Evolutionary conservation across 1,284 basidiomycete genomes (phyloP).

Genomic region (Ganoderma resinaceum): DNA sequence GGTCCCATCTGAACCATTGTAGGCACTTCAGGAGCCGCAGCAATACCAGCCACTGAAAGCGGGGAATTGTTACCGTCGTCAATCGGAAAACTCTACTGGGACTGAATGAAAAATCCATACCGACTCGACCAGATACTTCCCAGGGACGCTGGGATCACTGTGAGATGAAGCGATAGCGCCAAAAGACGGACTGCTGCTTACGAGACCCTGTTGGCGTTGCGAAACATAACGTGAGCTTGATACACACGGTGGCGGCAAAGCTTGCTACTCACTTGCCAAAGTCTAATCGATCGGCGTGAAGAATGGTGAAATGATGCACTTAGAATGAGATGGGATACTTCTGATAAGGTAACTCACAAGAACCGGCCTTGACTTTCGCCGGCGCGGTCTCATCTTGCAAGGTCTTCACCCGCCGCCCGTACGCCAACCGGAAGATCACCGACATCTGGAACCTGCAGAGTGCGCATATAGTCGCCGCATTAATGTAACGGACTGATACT

Average conservation of each 20-base stretch:
- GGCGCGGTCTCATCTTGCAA: not conserved
- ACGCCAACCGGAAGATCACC: not conserved
- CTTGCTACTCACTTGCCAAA: not conserved
- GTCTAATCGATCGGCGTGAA: not conserved
- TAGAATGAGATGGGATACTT: too few species aligned
- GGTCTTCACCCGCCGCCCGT: not conserved
- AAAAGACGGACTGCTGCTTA: not conserved
- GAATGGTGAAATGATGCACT: too few species aligned
- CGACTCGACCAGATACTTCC: not conserved
- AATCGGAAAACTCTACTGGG: not conserved
- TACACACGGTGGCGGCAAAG: not conserved
- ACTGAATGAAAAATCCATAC: not conserved
- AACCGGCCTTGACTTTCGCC: not conserved
- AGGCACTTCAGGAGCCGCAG: not conserved
- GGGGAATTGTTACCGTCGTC: not conserved
- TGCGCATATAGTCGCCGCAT: not conserved
- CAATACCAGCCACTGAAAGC: not conserved
- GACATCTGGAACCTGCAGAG: not conserved
- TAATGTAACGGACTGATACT: not conserved
- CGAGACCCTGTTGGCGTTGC: not conserved
- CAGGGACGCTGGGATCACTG: not conserved
- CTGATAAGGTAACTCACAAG: not conserved
- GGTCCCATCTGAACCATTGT: not conserved
- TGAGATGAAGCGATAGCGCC: not conserved
- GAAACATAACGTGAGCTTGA: too few species aligned